Percentiles rank a stretch among this genome's conserved stretches.
These are phyloP conservation scores for Alternaria solani DNA, from an alignment of 2,329 filamentous ascomycete species.

Conservation along the genomic window DNA sequence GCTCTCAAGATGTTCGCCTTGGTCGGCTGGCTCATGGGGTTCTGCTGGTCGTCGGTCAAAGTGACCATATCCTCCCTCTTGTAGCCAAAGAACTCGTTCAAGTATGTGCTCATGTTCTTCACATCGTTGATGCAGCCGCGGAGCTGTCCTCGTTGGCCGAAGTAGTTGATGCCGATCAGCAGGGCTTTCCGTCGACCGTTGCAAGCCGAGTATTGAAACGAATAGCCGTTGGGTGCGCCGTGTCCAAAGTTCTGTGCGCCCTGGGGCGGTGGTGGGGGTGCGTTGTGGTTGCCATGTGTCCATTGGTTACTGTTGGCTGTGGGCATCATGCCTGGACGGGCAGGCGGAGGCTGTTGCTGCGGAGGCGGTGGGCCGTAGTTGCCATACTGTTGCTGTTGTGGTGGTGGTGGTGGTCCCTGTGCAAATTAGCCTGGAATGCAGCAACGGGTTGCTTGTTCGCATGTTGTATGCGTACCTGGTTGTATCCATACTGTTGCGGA, in stretches of 20 bases:
- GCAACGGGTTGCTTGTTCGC: not conserved
- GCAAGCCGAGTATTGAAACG: slow-evolving; percentile 90
- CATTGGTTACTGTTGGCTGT: slow-evolving; percentile 51
- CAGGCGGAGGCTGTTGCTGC: slow-evolving; percentile 35
- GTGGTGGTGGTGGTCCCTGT: slow-evolving; percentile 12
- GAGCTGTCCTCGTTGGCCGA: slow-evolving; percentile 87
- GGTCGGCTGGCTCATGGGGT: slow-evolving; percentile 95
- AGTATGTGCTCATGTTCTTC: slow-evolving; percentile 92
- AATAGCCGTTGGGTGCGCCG: slow-evolving; percentile 81
- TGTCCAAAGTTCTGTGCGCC: slow-evolving; percentile 64
- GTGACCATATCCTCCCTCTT: slow-evolving; percentile 97
- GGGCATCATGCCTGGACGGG: slow-evolving; percentile 61
- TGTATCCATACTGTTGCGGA: slow-evolving; percentile 55
- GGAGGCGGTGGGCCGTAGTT: slow-evolving; percentile 30
- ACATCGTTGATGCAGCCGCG: slow-evolving; percentile 97
- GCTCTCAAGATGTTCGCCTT: slow-evolving; percentile 94
- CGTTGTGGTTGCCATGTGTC: slow-evolving; percentile 63
- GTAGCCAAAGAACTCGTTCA: slow-evolving; percentile 89
- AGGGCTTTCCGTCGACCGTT: slow-evolving; percentile 88
- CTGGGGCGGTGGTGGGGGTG: slow-evolving; percentile 71
- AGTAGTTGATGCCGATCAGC: slow-evolving; percentile 96
- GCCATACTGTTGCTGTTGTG: slow-evolving; percentile 29
- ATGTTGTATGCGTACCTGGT: slow-evolving; percentile 44
- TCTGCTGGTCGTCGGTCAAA: slow-evolving; percentile 95
- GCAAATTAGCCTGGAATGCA: not conserved